phyloP scores from a whole-genome alignment of 345 rosid genomes.

The Anastatica hierochuntica region DNA sequence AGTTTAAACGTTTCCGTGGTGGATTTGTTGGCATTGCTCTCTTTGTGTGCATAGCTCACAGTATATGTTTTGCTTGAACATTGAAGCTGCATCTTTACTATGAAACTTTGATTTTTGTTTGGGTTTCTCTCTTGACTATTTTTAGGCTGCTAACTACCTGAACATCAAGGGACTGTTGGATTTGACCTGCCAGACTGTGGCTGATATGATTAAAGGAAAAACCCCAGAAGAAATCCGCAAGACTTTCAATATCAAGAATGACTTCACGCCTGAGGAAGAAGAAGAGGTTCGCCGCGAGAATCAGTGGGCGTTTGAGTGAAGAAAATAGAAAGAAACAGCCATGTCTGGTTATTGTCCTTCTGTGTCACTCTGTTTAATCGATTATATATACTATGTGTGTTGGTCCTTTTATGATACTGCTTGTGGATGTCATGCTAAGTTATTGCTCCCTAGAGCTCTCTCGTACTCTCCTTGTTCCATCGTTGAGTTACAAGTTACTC shows the following conservation, averaged over 20 bases:
- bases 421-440: no score
- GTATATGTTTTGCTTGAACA: background rate
- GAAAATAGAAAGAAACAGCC: background rate
- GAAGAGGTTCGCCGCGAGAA: slow-evolving; percentile 55
- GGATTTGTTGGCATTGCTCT: background rate
- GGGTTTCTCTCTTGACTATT: background rate
- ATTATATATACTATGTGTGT: no score
- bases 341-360: background rate
- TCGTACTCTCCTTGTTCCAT: no score
- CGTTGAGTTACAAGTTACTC: no score
- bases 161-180: slow-evolving; percentile 53
- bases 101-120: background rate
- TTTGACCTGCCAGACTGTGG: slow-evolving; percentile 53
- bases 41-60: background rate
- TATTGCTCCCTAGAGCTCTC: no score
- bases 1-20: background rate
- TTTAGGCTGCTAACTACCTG: slow-evolving; percentile 57
- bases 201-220: slow-evolving; percentile 67
- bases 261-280: slow-evolving; percentile 56
- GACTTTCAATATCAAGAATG: slow-evolving; percentile 50
- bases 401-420: no score
- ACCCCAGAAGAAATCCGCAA: slow-evolving; percentile 53
- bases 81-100: background rate
- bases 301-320: slow-evolving; percentile 58
- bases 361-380: slow-evolving; percentile 1